Conservation (phyloP, 441 rosid genomes). For the Pelargonium fulgidum region DNA sequence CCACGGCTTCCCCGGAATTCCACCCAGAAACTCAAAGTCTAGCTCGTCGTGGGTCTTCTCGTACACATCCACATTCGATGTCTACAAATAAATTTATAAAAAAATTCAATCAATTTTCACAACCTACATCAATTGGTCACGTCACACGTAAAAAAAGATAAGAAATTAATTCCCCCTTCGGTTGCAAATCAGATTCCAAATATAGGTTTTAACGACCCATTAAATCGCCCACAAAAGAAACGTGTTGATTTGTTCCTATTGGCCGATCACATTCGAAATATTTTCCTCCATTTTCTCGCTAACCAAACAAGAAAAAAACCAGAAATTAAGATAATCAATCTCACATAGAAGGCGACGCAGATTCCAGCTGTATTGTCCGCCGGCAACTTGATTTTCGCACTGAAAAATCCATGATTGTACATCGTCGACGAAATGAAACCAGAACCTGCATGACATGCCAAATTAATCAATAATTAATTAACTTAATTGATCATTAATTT, state of each 20-base stretch:
- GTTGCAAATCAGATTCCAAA: no score
- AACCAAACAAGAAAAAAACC: no score
- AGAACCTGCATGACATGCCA: constrained; percentile 40
- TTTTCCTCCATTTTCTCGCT: no score
- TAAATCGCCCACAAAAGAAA: no score
- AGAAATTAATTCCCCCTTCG: no score
- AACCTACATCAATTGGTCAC: no score
- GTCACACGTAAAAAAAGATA: no score
- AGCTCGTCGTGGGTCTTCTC: constrained; percentile 82
- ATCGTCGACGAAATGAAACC: constrained; percentile 80
- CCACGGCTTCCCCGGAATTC: constrained; percentile 76
- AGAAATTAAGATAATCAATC: constrained; percentile 8
- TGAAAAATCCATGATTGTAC: constrained; percentile 79
- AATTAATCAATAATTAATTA: background rate
- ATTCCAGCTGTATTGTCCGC: constrained; percentile 77
- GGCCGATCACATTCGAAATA: no score
- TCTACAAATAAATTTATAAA: constrained; percentile 26
- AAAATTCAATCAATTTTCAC: no score
- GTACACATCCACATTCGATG: constrained; percentile 77
- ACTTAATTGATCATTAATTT: no score
- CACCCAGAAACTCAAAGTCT: constrained; percentile 89
- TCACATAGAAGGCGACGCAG: constrained; percentile 83
- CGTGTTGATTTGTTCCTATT: no score
- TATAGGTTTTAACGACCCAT: no score
- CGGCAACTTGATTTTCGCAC: constrained; percentile 81